Percentiles rank a stretch among this genome's conserved stretches.
These are phyloP conservation scores for Lasiodiplodia sp. DNA, from an alignment of 2,329 filamentous ascomycete species.

Conservation along the genomic window DNA sequence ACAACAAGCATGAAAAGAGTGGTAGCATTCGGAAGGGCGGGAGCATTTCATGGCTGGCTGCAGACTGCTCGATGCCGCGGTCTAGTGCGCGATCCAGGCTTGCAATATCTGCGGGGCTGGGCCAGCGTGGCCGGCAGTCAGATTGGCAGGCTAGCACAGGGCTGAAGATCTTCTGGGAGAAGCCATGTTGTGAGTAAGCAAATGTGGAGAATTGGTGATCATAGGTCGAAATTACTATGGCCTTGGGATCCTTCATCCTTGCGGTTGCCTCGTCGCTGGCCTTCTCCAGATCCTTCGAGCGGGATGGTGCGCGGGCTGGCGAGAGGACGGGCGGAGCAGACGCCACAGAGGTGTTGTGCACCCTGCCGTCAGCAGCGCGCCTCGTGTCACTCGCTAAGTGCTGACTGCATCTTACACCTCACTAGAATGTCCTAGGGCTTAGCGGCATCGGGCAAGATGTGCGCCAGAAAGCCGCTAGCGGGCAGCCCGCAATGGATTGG, in stretches of 20 bases:
- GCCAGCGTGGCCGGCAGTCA: not conserved
- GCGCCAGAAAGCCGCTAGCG: constrained; percentile 20
- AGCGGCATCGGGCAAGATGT: constrained; percentile 26
- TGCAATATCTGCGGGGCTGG: constrained; percentile 11
- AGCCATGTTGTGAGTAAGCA: constrained; percentile 15
- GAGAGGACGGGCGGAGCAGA: constrained; percentile 6
- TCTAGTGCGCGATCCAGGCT: constrained; percentile 10
- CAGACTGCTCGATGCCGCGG: constrained; percentile 10
- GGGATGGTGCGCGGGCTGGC: constrained; percentile 2
- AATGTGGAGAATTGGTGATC: not conserved
- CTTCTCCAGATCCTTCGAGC: constrained; percentile 6
- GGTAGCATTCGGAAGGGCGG: constrained; percentile 13
- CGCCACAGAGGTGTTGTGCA: constrained; percentile 17
- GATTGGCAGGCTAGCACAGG: constrained; percentile 8
- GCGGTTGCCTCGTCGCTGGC: constrained; percentile 3
- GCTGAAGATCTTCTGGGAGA: constrained; percentile 16
- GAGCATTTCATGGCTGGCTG: constrained; percentile 3
- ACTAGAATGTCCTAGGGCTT: constrained; percentile 28
- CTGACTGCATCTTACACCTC: constrained; percentile 31
- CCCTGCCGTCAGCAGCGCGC: constrained; percentile 29
- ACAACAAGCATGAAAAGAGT: not conserved
- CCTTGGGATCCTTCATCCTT: constrained; percentile 9
- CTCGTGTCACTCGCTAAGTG: constrained; percentile 31
- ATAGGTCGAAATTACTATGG: constrained; percentile 20
- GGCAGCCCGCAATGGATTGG: constrained; percentile 16